Evolutionary conservation across 2,329 filamentous ascomycete genomes (phyloP).

Genomic region (Ilyonectria mors-panacis): DNA sequence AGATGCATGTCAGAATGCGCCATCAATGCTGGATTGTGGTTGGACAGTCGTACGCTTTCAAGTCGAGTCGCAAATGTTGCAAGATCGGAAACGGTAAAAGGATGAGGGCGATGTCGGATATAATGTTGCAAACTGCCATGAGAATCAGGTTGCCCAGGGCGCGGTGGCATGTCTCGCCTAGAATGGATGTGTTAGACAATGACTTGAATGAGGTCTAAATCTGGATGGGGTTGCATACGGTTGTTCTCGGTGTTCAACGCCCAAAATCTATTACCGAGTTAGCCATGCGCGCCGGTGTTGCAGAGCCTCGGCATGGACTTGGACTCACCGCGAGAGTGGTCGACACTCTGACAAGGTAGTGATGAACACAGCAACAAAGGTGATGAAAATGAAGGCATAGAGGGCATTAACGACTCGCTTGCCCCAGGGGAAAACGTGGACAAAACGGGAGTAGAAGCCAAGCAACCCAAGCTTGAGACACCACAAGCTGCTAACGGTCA

Average conservation of each 20-base stretch:
- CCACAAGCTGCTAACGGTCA: conserved; percentile 47
- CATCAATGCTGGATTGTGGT: too few relatives aligned
- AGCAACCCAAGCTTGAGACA: conserved; percentile 49
- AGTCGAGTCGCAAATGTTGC: conserved; percentile 40
- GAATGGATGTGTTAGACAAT: conserved; percentile 15
- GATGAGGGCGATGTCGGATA: conserved; percentile 50
- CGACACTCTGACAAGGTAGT: conserved; percentile 48
- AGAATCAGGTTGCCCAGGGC: conserved; percentile 48
- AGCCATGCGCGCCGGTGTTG: background rate
- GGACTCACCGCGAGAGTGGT: conserved; percentile 43
- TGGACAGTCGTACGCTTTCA: conserved; percentile 16
- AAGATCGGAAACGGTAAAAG: conserved; percentile 51
- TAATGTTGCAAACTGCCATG: conserved; percentile 50
- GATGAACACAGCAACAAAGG: conserved; percentile 47
- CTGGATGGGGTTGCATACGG: background rate
- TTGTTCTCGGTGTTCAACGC: background rate
- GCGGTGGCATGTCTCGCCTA: conserved; percentile 39
- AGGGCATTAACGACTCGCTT: conserved; percentile 37
- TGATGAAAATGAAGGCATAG: conserved; percentile 48
- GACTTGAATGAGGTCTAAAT: background rate
- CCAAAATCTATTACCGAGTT: conserved; percentile 37
- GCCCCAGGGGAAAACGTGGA: conserved; percentile 45
- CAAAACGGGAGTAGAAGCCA: conserved; percentile 51
- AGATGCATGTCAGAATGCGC: background rate
- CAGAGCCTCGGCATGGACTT: background rate